Evolutionary conservation across 805 yeast species (phyloP).

Genomic region (Myxozyma udenii): DNA sequence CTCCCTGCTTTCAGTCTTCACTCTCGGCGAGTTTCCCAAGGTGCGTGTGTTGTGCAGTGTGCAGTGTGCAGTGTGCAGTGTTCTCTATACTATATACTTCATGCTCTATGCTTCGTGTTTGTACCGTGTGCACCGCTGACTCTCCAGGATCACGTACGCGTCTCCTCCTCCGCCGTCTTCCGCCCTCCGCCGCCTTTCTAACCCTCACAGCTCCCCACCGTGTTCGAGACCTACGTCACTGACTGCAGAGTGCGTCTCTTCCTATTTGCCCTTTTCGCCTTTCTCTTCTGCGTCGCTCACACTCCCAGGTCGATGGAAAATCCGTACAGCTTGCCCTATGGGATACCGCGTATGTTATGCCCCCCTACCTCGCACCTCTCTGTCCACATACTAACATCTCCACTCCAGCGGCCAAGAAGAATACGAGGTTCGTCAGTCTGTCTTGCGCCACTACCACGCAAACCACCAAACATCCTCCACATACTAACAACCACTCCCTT

Average conservation of each 20-base stretch:
- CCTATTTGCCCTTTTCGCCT: neutral
- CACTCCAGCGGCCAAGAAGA: slow-evolving; percentile 89
- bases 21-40: slow-evolving; percentile 88
- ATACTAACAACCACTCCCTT: neutral
- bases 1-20: slow-evolving; percentile 85
- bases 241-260: slow-evolving; percentile 61
- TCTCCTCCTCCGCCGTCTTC: too few species aligned
- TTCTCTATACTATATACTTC: neutral
- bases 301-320: slow-evolving; percentile 65
- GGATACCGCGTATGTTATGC: slow-evolving; percentile 80
- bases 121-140: neutral
- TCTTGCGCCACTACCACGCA: neutral
- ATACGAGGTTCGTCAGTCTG: slow-evolving; percentile 51
- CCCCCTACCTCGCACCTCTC: too few species aligned
- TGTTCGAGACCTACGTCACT: slow-evolving; percentile 89
- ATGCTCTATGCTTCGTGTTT: neutral
- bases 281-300: neutral
- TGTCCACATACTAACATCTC: too few species aligned
- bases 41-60: slow-evolving; percentile 43
- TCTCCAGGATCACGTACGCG: slow-evolving; percentile 30
- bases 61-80: neutral
- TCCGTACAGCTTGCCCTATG: slow-evolving; percentile 83
- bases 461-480: neutral
- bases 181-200: too few species aligned
- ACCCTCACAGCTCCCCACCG: slow-evolving; percentile 73